Conservation (phyloP, 345 rosid genomes). For the Moringa oleifera region DNA sequence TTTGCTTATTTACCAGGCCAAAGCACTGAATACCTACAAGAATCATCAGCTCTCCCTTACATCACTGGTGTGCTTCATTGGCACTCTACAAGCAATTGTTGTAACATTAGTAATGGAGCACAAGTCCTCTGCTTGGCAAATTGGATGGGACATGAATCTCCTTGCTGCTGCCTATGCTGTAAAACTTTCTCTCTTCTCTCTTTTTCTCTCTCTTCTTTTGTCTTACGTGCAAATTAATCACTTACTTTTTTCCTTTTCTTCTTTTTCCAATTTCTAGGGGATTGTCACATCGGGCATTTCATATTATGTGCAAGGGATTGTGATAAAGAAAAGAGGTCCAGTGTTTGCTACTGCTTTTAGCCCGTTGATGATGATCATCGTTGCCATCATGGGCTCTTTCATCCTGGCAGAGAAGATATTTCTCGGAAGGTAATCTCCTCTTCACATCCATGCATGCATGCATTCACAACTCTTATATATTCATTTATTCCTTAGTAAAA, state of each 20-base stretch:
- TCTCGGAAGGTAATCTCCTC: constrained; percentile 66
- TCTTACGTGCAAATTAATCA: too few relatives aligned
- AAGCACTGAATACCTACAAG: constrained; percentile 53
- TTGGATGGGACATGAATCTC: constrained; percentile 90
- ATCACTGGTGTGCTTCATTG: constrained; percentile 69
- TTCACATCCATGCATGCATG: neutral
- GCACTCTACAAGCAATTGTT: constrained; percentile 75
- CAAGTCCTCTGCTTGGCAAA: constrained; percentile 51
- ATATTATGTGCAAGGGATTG: constrained; percentile 92
- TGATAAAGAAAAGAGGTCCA: constrained; percentile 79
- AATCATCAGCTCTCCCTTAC: constrained; percentile 67
- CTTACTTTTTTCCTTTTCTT: neutral
- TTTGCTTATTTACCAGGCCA: neutral
- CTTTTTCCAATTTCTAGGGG: constrained; percentile 37
- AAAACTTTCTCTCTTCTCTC: neutral
- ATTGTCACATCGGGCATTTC: constrained; percentile 91
- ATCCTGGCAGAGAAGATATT: constrained; percentile 75
- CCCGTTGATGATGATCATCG: constrained; percentile 84
- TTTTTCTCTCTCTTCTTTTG: too few relatives aligned
- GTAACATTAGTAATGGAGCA: constrained; percentile 78
- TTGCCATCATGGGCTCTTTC: constrained; percentile 88
- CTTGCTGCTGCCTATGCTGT: constrained; percentile 98
- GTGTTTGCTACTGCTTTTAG: constrained; percentile 94
- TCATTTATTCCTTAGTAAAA: too few relatives aligned
- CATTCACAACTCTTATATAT: neutral